Percentiles rank a stretch among this genome's conserved stretches.
These are phyloP conservation scores for Hemerocallis citrina DNA, from an alignment of 106 monocot genomes.

Conservation along the genomic window DNA sequence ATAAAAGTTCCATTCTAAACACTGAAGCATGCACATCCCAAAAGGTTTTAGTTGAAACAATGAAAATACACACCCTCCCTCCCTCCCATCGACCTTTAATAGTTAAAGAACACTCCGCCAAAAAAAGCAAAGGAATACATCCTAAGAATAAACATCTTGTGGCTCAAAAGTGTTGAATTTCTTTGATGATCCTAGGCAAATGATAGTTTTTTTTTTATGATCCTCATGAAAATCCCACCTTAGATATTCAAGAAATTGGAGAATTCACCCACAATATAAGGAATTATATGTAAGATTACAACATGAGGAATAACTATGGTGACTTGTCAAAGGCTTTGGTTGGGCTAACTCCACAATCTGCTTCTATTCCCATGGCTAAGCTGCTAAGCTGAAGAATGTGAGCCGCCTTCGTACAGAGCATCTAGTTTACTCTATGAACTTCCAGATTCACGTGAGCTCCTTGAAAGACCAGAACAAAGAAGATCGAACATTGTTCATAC, in stretches of 20 bases:
- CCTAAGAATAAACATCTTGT: too few species aligned
- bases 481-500: slow-evolving; percentile 59
- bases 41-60: too few species aligned
- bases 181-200: too few species aligned
- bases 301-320: slow-evolving; percentile 27
- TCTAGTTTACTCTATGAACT: slow-evolving; percentile 69
- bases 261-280: slow-evolving; percentile 52
- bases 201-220: slow-evolving; percentile 55
- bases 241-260: slow-evolving; percentile 49
- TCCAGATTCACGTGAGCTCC: slow-evolving; percentile 53
- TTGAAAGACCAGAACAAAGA: slow-evolving; percentile 49
- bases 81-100: too few species aligned
- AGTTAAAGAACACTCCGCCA: too few species aligned
- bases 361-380: slow-evolving; percentile 42
- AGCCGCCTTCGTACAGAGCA: slow-evolving; percentile 57
- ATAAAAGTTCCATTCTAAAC: too few species aligned
- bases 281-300: slow-evolving; percentile 37
- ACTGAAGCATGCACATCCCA: too few species aligned
- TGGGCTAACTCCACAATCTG: slow-evolving; percentile 26
- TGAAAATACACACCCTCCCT: too few species aligned
- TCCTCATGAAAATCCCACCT: slow-evolving; percentile 58
- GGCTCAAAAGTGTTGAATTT: too few species aligned
- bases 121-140: too few species aligned
- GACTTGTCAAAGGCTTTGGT: slow-evolving; percentile 61
- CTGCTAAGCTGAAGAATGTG: slow-evolving; percentile 60